A percentile compares a stretch with the other conserved stretches of the same genome.
Conservation (phyloP, 148 eudicot genomes). For the Chenopodium berlandieri region DNA sequence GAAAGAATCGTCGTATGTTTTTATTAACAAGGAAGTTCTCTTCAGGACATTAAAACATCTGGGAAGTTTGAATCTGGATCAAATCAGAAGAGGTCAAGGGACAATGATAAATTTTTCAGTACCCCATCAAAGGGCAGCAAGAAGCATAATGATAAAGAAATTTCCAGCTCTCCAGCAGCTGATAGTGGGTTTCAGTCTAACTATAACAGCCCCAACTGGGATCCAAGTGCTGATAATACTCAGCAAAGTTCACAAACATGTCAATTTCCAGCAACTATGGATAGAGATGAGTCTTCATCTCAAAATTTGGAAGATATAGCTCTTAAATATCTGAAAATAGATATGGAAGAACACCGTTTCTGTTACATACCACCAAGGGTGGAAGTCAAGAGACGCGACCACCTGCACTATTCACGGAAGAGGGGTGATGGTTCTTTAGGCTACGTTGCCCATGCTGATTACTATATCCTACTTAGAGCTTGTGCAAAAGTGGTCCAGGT, state of each 20-base stretch:
- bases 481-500: slow-evolving; percentile 71
- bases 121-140: slow-evolving; percentile 17
- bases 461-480: slow-evolving; percentile 72
- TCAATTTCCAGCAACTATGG: neutral
- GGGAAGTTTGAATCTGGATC: slow-evolving; percentile 26
- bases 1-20: neutral
- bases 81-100: slow-evolving; percentile 41
- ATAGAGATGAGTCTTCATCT: slow-evolving; percentile 18
- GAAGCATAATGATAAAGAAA: slow-evolving; percentile 26
- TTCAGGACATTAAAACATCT: slow-evolving; percentile 37
- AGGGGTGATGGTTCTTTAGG: slow-evolving; percentile 48
- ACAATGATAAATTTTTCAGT: slow-evolving; percentile 9
- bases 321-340: slow-evolving; percentile 44
- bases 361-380: slow-evolving; percentile 75
- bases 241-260: slow-evolving; percentile 9
- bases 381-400: slow-evolving; percentile 48
- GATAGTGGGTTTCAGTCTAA: slow-evolving; percentile 15
- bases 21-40: neutral
- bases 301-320: slow-evolving; percentile 34
- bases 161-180: slow-evolving; percentile 15
- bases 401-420: slow-evolving; percentile 58
- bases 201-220: slow-evolving; percentile 4
- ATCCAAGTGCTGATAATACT: neutral
- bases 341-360: slow-evolving; percentile 81
- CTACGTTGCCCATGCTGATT: slow-evolving; percentile 78